These are phyloP conservation scores for Didymella pinodella DNA, from an alignment of 2,329 filamentous ascomycete species.

Conservation along the genomic window DNA sequence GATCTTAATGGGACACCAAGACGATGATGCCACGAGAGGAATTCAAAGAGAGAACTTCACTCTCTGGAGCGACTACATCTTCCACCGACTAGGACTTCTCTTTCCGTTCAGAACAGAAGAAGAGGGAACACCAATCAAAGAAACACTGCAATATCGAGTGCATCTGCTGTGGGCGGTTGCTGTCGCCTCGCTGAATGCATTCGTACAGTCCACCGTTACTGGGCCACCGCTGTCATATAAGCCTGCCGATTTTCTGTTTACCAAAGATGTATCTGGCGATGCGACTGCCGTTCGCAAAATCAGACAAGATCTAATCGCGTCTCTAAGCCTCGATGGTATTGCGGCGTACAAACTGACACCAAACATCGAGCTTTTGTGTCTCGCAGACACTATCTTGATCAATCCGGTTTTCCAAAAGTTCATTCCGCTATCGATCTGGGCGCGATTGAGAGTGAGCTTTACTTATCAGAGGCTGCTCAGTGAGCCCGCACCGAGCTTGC, in stretches of 20 bases:
- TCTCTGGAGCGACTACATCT: slow-evolving; percentile 57
- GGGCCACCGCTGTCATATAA: slow-evolving; percentile 77
- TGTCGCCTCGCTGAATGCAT: slow-evolving; percentile 75
- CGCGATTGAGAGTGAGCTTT: slow-evolving; percentile 74
- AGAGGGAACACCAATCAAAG: slow-evolving; percentile 31
- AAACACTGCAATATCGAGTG: slow-evolving; percentile 51
- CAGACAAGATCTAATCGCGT: slow-evolving; percentile 68
- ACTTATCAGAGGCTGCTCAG: slow-evolving; percentile 73
- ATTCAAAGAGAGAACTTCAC: slow-evolving; percentile 45
- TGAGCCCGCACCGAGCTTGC: slow-evolving; percentile 67
- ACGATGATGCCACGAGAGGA: slow-evolving; percentile 44
- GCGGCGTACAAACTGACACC: slow-evolving; percentile 86
- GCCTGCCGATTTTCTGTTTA: slow-evolving; percentile 60
- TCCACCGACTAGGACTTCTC: slow-evolving; percentile 52
- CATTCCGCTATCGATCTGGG: slow-evolving; percentile 63
- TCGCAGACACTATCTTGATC: slow-evolving; percentile 70
- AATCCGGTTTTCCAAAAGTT: slow-evolving; percentile 58
- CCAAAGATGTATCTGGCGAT: slow-evolving; percentile 54
- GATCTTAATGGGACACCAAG: slow-evolving; percentile 52
- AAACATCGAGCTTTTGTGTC: slow-evolving; percentile 80
- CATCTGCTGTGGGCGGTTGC: slow-evolving; percentile 64
- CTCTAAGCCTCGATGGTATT: slow-evolving; percentile 82
- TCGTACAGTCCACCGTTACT: slow-evolving; percentile 87
- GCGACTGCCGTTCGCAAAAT: slow-evolving; percentile 45
- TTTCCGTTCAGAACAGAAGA: slow-evolving; percentile 44